A percentile compares a stretch with the other conserved stretches of the same genome.
These are phyloP conservation scores for Monsonia emarginata DNA, from an alignment of 441 rosid species.

Conservation along the genomic window DNA sequence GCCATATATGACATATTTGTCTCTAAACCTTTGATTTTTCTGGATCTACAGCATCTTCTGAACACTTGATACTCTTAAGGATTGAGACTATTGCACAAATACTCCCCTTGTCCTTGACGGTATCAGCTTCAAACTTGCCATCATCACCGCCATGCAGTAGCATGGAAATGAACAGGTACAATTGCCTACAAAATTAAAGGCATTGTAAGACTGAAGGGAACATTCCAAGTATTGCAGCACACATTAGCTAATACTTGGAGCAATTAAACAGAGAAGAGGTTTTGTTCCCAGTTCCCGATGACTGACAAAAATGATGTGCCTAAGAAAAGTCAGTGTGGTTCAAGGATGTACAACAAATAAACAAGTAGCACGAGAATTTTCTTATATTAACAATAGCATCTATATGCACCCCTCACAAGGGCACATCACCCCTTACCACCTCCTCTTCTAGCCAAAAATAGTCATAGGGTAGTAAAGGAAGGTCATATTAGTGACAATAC, in stretches of 20 bases:
- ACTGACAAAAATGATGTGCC: no score
- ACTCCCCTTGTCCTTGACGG: constrained; percentile 51
- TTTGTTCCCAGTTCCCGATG: no score
- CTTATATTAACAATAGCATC: no score
- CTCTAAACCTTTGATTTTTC: constrained; percentile 67
- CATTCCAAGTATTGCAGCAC: background rate
- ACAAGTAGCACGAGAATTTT: background rate
- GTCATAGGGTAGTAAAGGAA: background rate
- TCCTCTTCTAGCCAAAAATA: background rate
- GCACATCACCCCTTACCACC: background rate
- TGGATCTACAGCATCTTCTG: constrained; percentile 67
- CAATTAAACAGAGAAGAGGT: background rate
- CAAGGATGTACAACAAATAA: background rate
- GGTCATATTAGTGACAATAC: background rate
- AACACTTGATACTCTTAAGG: constrained; percentile 58
- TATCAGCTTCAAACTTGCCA: constrained; percentile 51
- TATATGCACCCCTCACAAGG: no score
- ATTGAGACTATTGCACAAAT: constrained; percentile 43
- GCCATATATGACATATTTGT: constrained; percentile 8
- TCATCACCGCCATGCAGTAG: constrained; percentile 82
- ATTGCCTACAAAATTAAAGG: constrained; percentile 48
- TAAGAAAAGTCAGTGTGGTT: background rate
- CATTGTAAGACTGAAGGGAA: background rate
- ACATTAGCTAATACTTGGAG: background rate
- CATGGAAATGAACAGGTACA: constrained; percentile 60